Evolutionary conservation across 2,329 filamentous ascomycete genomes (phyloP).

Genomic region (Rutstroemia sp.): DNA sequence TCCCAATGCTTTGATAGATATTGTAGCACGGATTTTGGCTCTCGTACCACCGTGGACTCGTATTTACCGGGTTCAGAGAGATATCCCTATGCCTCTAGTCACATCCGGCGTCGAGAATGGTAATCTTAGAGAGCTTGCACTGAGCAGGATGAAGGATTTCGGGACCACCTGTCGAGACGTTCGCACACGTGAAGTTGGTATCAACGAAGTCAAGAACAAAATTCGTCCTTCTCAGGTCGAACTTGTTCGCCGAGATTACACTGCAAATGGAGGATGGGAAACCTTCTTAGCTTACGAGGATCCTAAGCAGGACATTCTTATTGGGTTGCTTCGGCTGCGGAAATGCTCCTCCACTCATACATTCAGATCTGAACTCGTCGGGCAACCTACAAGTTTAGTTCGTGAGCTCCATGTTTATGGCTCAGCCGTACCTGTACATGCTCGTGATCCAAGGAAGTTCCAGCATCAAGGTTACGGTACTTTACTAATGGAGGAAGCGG

Average conservation of each 20-base stretch:
- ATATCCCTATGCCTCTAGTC: constrained; percentile 99
- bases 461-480: constrained; percentile 98
- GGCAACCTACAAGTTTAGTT: constrained; percentile 85
- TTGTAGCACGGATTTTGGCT: constrained; percentile 92
- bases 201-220: constrained; percentile 99
- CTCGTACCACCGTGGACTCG: constrained; percentile 95
- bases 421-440: constrained; percentile 94
- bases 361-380: constrained; percentile 77
- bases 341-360: constrained; percentile 91
- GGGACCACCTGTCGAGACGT: constrained; percentile 96
- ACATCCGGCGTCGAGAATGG: constrained; percentile 97
- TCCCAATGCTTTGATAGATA: constrained; percentile 89
- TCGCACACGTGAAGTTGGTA: constrained; percentile 89
- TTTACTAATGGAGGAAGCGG: constrained; percentile 93
- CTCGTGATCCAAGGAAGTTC: constrained; percentile 90
- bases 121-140: constrained; percentile 84
- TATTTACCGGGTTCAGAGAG: constrained; percentile 95
- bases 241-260: constrained; percentile 87
- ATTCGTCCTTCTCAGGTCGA: constrained; percentile 95
- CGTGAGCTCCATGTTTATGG: constrained; percentile 96
- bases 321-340: constrained; percentile 78
- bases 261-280: constrained; percentile 95
- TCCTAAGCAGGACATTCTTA: constrained; percentile 95
- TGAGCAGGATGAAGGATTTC: constrained; percentile 99
- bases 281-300: constrained; percentile 98